These are phyloP conservation scores for Tieghemostelium lacteum DNA, from an alignment of 78 protist species.

Conservation along the genomic window DNA sequence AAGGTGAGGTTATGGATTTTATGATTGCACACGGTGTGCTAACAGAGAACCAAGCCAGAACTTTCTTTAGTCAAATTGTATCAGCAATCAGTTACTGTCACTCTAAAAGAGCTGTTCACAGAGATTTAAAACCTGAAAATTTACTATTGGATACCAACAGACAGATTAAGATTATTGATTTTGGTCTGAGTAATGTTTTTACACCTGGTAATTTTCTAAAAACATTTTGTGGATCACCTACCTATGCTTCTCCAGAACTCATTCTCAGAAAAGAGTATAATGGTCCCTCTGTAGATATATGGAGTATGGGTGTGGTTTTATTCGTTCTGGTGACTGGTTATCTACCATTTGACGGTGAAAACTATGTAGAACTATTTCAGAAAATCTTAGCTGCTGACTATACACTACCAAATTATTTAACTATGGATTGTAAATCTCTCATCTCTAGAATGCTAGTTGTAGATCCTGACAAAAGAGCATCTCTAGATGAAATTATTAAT, in stretches of 20 bases:
- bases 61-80: constrained; percentile 87
- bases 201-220: constrained; percentile 80
- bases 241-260: constrained; percentile 92
- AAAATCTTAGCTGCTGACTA: constrained; percentile 91
- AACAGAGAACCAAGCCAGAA: constrained; percentile 86
- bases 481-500: constrained; percentile 53
- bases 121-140: constrained; percentile 94
- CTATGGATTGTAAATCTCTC: constrained; percentile 83
- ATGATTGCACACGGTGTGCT: constrained; percentile 87
- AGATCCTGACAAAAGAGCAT: constrained; percentile 90
- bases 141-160: constrained; percentile 89
- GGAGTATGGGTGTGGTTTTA: constrained; percentile 96
- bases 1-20: constrained; percentile 92
- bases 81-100: constrained; percentile 92
- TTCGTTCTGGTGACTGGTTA: constrained; percentile 97
- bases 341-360: constrained; percentile 99
- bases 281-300: constrained; percentile 94
- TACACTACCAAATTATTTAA: constrained; percentile 68
- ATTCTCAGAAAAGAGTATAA: constrained; percentile 82
- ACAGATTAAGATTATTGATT: constrained; percentile 94
- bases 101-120: constrained; percentile 57
- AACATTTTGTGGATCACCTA: constrained; percentile 95
- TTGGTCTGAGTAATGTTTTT: constrained; percentile 89
- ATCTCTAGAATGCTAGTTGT: constrained; percentile 96
- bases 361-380: constrained; percentile 93